A percentile compares a stretch with the other conserved stretches of the same genome.
These are phyloP conservation scores for Aquilaria agallochum DNA, from an alignment of 441 rosid species.

Conservation along the genomic window DNA sequence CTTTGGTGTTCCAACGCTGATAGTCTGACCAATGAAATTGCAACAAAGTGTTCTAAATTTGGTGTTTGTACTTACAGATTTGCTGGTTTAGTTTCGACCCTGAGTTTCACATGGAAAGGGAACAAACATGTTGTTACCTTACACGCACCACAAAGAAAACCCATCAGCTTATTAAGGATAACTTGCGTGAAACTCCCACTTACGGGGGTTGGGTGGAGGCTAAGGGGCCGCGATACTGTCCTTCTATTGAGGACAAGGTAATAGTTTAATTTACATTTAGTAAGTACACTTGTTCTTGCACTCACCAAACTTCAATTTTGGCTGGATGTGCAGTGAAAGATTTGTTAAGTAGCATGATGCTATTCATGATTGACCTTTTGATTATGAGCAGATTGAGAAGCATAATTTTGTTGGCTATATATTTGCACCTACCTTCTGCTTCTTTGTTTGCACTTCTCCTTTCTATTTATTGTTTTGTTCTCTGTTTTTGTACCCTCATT, in stretches of 20 bases:
- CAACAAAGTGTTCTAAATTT: slow-evolving; percentile 15
- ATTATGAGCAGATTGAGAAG: too few species aligned
- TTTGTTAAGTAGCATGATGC: too few species aligned
- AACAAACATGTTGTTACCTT: slow-evolving; percentile 93
- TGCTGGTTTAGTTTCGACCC: slow-evolving; percentile 99
- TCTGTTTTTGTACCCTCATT: too few species aligned
- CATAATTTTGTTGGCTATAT: too few species aligned
- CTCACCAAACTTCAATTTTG: too few species aligned
- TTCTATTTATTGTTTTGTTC: too few species aligned
- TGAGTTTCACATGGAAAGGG: slow-evolving; percentile 77
- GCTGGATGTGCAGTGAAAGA: too few species aligned
- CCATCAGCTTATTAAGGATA: slow-evolving; percentile 86
- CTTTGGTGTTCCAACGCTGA: not conserved
- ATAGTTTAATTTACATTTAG: not conserved
- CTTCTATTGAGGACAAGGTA: slow-evolving; percentile 99
- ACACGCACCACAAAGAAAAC: slow-evolving; percentile 87
- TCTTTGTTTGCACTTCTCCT: too few species aligned
- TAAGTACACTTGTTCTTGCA: too few species aligned
- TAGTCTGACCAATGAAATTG: slow-evolving; percentile 12
- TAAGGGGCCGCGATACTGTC: slow-evolving; percentile 99
- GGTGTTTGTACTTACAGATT: slow-evolving; percentile 46
- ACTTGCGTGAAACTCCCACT: slow-evolving; percentile 97
- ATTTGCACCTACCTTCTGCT: too few species aligned
- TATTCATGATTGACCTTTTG: too few species aligned
- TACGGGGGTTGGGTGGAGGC: slow-evolving; percentile 99